A percentile compares a stretch with the other conserved stretches of the same genome.
These are phyloP conservation scores for Fusarium globosum DNA, from an alignment of 2,329 filamentous ascomycete genomes.

Conservation along the genomic window DNA sequence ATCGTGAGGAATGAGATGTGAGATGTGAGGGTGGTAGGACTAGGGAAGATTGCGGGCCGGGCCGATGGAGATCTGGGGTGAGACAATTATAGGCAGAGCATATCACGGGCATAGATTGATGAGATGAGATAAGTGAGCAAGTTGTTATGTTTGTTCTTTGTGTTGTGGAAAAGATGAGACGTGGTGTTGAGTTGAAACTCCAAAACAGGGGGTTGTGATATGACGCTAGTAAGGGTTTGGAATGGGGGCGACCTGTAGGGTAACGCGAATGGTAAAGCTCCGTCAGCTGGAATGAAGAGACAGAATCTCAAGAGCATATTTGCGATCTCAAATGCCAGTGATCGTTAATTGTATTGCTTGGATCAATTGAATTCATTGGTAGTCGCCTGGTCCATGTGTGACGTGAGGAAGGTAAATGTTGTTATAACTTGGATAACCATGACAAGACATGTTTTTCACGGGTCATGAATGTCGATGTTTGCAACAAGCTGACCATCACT, in stretches of 20 bases:
- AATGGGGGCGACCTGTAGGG: constrained; percentile 22
- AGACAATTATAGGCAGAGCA: neutral
- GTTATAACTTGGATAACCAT: no score
- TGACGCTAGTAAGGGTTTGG: constrained; percentile 32
- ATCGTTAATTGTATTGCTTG: no score
- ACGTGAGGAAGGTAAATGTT: no score
- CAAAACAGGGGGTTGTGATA: constrained; percentile 1
- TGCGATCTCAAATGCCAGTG: neutral
- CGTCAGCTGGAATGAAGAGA: neutral
- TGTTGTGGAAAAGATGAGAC: constrained; percentile 31
- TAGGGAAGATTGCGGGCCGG: neutral
- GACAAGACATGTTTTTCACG: no score
- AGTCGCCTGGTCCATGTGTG: no score
- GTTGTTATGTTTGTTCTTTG: neutral
- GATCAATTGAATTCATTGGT: no score
- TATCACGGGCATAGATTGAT: neutral
- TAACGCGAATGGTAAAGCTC: constrained; percentile 17
- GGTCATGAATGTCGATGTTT: no score
- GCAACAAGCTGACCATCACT: no score
- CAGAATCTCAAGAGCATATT: accelerated
- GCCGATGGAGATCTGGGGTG: neutral
- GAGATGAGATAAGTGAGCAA: neutral
- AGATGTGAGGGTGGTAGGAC: constrained; percentile 16
- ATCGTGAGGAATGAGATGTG: constrained; percentile 50
- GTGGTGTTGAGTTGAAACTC: constrained; percentile 39